Evolutionary conservation across 1,284 basidiomycete genomes (phyloP), one percentile per base, ranked within the genome.

Genomic region (Austroboletus novae-zelandiae): DNA sequence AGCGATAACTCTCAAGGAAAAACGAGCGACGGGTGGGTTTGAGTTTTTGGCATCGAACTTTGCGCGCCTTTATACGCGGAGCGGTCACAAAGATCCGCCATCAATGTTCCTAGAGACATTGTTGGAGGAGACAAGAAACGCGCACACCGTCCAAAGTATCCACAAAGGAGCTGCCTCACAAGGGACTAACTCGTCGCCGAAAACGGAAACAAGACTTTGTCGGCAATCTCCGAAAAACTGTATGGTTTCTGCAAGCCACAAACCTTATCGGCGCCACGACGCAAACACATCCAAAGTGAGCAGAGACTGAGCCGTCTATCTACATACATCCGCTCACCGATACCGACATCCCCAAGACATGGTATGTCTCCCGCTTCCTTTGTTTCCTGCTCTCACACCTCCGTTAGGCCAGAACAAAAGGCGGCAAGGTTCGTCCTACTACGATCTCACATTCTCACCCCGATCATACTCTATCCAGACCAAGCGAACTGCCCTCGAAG

Each of bases 401-500:
- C 63, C 57, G 60, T 53, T 67, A 62, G 69, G 71, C 59, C 55
- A 70, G 64, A 77, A 76, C 72, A 76, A 79, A 79, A 78, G 75
- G 50, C 52, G 44, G 32, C 23, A 52, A 60, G 52, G 52, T 55
- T 57, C 29, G 56, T 58, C 41, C 47, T 39, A 29, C 17, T 15
- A 27, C 17, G 49, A 69, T 67, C 62, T 65, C 61, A 10, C 17
- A 27, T n/a, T 5, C 23, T 56, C n/a, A 57, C 37, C 14, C 18
- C 53, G 40, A 51, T 48, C 27, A 41, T 39, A 39, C 43, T 25
- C 37, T 3, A 40, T 54, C 40, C 58, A 91, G 88, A 75, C 86
- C 74, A 94, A 94, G 80, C 91, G 92, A 74, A 94, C 91, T 56
- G 94, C 94, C 56, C 90, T 97, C 70, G 83, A 91, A 74, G 94